Conservation (phyloP, 805 yeast species). For the Candida ponderosae region DNA sequence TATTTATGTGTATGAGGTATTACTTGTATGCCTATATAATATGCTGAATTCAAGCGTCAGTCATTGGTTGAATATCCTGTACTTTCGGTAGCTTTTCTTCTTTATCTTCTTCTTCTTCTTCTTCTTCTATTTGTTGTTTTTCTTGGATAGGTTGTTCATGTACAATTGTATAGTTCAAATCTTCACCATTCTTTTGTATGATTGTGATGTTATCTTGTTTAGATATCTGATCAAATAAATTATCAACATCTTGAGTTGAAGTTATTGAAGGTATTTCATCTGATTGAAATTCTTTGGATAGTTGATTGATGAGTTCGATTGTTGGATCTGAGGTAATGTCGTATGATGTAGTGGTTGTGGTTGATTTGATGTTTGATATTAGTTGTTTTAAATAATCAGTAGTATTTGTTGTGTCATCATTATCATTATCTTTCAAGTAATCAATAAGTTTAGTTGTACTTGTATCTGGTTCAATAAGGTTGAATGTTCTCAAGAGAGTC, state of each 20-base stretch:
- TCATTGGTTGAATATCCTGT: too few species aligned
- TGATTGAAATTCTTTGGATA: conserved; percentile 13
- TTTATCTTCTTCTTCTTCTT: not conserved
- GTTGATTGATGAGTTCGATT: conserved; percentile 5
- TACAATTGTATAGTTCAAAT: conserved; percentile 7
- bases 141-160: conserved; percentile 1
- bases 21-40: too few species aligned
- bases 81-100: too few species aligned
- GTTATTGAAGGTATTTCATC: conserved; percentile 6
- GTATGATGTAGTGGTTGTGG: too few species aligned
- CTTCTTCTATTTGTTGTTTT: not conserved
- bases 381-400: conserved; percentile 1
- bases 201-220: conserved; percentile 10
- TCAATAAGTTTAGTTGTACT: not conserved
- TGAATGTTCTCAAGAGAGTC: conserved; percentile 12
- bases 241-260: conserved; percentile 9
- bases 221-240: conserved; percentile 8
- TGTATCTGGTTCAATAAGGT: conserved; percentile 10
- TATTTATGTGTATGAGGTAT: too few species aligned
- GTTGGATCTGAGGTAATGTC: not conserved
- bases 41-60: too few species aligned
- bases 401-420: not conserved
- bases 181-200: too few species aligned
- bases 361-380: not conserved
- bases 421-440: not conserved